Base-by-base conservation (phyloP, 176 grass and related monocot species). In the Avena sativa region DNA sequence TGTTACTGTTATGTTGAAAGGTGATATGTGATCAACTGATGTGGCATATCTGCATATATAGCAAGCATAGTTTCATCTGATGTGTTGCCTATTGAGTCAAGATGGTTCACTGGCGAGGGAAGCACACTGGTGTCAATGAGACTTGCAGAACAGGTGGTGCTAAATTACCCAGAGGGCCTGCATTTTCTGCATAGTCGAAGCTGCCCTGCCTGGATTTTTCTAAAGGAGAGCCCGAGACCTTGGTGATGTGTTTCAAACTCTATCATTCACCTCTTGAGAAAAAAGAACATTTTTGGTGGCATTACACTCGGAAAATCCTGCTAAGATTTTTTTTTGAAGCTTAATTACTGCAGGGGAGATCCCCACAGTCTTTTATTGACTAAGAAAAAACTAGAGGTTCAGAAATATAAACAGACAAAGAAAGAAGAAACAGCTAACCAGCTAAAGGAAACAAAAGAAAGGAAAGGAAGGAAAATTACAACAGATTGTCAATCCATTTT, bases 11-110 rank as follows among this genome's bases (percentile, higher is more conserved):
- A 46, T 63, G 66, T 79, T 72, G 23, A 20, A 34, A 15, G 50
- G 19, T 57, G 58, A 56, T 34, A 69, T 2, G 80, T 81, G 56
- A 87, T 95, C 16, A 85, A 82, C 51, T 87, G 85, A 46, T 87
- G 83, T 25, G 32, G 2, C 28, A 68, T 4, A 17, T 40, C 5
- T 6, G 64, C 85, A 4, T 90, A 76, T 69, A 30, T 80, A 61
- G 70, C 4, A 62, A 87, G 50, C 73, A 82, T 43, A 83, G 80
- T n/a, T 81, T 81, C 83, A 44, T 89, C 81, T 62, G 67, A 80
- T 91, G 51, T 67, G 50, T 52, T 93, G n/a, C 91, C 82, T 59
- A 87, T 83, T 51, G 83, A 89, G 81, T 55, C 60, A 86, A 10
- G 81, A 89, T 66, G 86, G 83, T 75, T 66, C 79, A 7, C 62